Evolutionary conservation across 225 moss, liverwort and hornwort genomes (phyloP), one percentile per base, ranked within the genome.

Genomic region (Polytrichum commune): DNA sequence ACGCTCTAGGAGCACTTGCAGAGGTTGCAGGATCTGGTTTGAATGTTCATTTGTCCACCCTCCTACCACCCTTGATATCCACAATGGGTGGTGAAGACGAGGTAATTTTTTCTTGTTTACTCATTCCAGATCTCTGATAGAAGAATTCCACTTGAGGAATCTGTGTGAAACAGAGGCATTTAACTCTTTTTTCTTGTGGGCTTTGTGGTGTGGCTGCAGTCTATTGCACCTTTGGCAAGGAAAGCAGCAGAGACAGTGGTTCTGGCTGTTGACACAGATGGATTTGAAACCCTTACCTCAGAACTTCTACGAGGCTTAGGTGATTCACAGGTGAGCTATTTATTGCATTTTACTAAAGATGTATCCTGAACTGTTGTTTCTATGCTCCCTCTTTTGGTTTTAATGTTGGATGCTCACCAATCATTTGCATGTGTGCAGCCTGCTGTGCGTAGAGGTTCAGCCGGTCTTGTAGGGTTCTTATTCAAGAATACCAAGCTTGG

Each of bases 11-110:
- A 78, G 98, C 98, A 19, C 86, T 99, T 62, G 98, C 98, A 73
- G 98, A 99, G 76, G 98, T 99, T 67, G 98, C 98, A 57, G 98
- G 98, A 62, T 78, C 98, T 82, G 98, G 98, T 76, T 83, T 99
- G 76, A 99, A 99, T 73, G 77, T 80, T 63, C 93, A 99, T 57
- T 78, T 99, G 33, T 88, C 89, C 27, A 95, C 91, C 54, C 79
- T 99, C 56, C 81, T 99, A 72, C 98, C 95, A 77, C 95, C 98
- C 53, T 82, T 99, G 74, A 90, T 99, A 76, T 83, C 77, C 29
- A 88, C 93, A 53, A 95, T 95, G 95, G 89, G 90, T 75, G 86
- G 83, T 69, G 79, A 86, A 18, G 85, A 95, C 63, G 83, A 83
- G 87, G 95, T 96, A 88, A 56, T 4, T 77, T 18, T 13, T 58